Conservation (phyloP, 2,329 filamentous ascomycete species). For the Neofusicoccum cordaticola region DNA sequence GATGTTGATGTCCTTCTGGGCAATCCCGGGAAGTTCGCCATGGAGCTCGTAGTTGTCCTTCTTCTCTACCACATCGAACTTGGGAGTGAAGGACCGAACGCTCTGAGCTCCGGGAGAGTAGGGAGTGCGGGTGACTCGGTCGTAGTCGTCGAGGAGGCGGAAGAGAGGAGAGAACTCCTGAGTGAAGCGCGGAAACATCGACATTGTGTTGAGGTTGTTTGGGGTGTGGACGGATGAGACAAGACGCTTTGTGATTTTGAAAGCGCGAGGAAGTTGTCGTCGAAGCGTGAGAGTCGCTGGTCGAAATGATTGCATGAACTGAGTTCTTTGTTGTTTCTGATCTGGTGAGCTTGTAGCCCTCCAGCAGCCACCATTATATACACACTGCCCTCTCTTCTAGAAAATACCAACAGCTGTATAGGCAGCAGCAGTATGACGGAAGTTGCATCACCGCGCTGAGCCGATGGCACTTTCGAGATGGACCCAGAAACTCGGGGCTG, state of each 20-base stretch:
- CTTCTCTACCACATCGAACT: slow-evolving; percentile 75
- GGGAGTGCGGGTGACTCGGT: slow-evolving; percentile 29
- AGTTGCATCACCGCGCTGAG: background rate
- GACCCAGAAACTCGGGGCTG: background rate
- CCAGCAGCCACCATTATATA: slow-evolving; percentile 28
- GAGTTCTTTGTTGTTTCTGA: slow-evolving; percentile 20
- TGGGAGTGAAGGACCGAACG: slow-evolving; percentile 64
- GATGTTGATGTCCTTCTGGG: slow-evolving; percentile 70
- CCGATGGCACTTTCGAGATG: slow-evolving; percentile 7
- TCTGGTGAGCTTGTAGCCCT: slow-evolving; percentile 25
- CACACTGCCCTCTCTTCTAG: slow-evolving; percentile 24
- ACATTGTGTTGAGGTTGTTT: slow-evolving; percentile 32
- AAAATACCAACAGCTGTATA: slow-evolving; percentile 23
- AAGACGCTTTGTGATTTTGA: slow-evolving; percentile 29
- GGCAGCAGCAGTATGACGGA: background rate
- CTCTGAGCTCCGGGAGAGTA: slow-evolving; percentile 27
- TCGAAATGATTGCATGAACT: slow-evolving; percentile 38
- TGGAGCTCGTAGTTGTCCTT: slow-evolving; percentile 70
- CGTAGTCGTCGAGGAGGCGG: slow-evolving; percentile 49
- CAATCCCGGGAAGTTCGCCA: slow-evolving; percentile 74
- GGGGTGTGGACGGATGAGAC: slow-evolving; percentile 22
- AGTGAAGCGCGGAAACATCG: slow-evolving; percentile 43
- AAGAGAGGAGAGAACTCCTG: slow-evolving; percentile 44
- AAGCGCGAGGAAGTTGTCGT: slow-evolving; percentile 32
- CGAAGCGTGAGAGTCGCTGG: slow-evolving; percentile 23